Evolutionary conservation across 768 basidiomycete genomes (phyloP).

Genomic region (Lanmaoa pseudosensibilis): DNA sequence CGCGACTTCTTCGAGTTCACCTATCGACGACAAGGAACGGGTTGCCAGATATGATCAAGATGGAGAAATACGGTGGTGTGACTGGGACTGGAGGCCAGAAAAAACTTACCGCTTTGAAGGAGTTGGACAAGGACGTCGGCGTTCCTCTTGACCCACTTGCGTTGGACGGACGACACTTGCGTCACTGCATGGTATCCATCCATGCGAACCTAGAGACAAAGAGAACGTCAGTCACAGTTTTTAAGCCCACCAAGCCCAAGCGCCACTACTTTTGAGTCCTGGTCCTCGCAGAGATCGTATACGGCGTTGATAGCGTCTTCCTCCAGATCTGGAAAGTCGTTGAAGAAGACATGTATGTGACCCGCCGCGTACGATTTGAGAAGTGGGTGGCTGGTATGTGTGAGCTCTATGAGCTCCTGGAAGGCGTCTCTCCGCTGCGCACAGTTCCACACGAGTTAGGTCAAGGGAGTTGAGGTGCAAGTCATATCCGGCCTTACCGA

Average conservation of each 20-base stretch:
- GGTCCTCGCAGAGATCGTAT: slow-evolving; percentile 77
- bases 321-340: slow-evolving; percentile 68
- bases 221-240: slow-evolving; percentile 4
- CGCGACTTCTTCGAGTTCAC: slow-evolving; percentile 63
- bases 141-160: slow-evolving; percentile 66
- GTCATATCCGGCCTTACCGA: slow-evolving; percentile 35
- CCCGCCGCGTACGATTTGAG: slow-evolving; percentile 59
- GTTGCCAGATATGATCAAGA: slow-evolving; percentile 23
- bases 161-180: slow-evolving; percentile 45
- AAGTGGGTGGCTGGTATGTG: slow-evolving; percentile 44
- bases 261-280: slow-evolving; percentile 46
- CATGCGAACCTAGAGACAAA: slow-evolving; percentile 54
- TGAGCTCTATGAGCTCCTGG: slow-evolving; percentile 52
- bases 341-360: slow-evolving; percentile 59
- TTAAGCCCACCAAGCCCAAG: slow-evolving; percentile 3
- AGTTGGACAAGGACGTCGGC: slow-evolving; percentile 75
- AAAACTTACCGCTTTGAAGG: slow-evolving; percentile 65
- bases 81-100: neutral
- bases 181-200: slow-evolving; percentile 67
- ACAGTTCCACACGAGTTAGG: slow-evolving; percentile 14
- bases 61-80: slow-evolving; percentile 2
- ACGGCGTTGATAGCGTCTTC: slow-evolving; percentile 76
- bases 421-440: slow-evolving; percentile 52
- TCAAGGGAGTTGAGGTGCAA: neutral
- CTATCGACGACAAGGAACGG: slow-evolving; percentile 34